Conservation (phyloP, 306 rosid genomes). For the Coriaria nepalensis region DNA sequence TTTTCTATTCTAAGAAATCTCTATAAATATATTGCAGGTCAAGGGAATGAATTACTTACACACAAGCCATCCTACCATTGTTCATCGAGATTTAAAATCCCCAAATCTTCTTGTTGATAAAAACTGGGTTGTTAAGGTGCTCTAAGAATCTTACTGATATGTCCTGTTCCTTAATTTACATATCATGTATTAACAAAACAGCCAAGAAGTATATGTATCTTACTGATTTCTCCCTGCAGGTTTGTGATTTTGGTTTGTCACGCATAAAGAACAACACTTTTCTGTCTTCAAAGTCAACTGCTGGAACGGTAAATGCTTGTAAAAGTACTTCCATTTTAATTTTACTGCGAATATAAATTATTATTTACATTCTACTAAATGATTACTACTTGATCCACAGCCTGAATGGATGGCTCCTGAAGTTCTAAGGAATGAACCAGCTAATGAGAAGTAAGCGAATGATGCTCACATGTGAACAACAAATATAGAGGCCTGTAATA, state of each 20-base stretch:
- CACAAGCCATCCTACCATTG: constrained; percentile 89
- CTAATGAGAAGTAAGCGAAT: constrained; percentile 66
- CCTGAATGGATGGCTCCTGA: constrained; percentile 99
- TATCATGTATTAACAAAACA: neutral
- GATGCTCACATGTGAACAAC: too few species aligned
- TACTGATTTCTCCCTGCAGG: constrained; percentile 35
- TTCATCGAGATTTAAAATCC: constrained; percentile 91
- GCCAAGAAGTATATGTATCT: neutral
- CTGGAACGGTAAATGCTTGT: constrained; percentile 80
- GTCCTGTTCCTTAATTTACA: neutral
- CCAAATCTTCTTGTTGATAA: constrained; percentile 97
- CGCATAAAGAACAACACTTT: constrained; percentile 84
- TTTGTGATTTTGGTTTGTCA: constrained; percentile 95
- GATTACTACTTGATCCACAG: constrained; percentile 29
- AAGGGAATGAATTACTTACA: constrained; percentile 99
- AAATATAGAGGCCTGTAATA: too few species aligned
- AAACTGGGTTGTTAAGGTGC: constrained; percentile 96
- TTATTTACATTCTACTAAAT: neutral
- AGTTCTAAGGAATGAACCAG: constrained; percentile 87
- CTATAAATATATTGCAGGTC: constrained; percentile 38
- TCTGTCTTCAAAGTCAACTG: constrained; percentile 92
- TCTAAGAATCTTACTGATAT: neutral
- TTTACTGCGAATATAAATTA: too few species aligned
- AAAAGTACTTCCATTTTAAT: too few species aligned
- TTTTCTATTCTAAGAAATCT: constrained; percentile 9